Percentiles rank a stretch among this genome's conserved stretches.
phyloP scores from a whole-genome alignment of 2,329 filamentous ascomycete species.

The Fusarium tuaranense region DNA sequence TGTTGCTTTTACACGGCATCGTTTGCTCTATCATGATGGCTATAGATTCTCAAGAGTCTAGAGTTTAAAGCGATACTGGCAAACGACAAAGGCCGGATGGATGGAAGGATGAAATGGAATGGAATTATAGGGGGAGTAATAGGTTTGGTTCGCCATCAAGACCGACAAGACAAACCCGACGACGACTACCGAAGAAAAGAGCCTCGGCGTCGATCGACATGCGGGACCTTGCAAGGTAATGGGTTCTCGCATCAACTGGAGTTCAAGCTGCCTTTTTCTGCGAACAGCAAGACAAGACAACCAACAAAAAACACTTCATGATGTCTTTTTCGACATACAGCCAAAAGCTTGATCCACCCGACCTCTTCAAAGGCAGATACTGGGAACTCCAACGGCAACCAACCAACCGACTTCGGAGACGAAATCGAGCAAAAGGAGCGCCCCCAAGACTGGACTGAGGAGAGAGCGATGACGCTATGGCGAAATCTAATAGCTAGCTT shows the following conservation, averaged over 20 bases:
- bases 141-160: conserved; percentile 43
- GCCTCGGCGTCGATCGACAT: conserved; percentile 32
- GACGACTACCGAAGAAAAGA: conserved; percentile 33
- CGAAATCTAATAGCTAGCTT: conserved; percentile 53
- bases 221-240: conserved; percentile 33
- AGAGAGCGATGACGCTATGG: conserved; percentile 51
- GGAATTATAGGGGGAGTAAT: conserved; percentile 40
- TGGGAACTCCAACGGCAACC: conserved; percentile 39
- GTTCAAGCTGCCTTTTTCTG: conserved; percentile 44
- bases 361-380: conserved; percentile 46
- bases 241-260: conserved; percentile 43
- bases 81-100: conserved; percentile 19
- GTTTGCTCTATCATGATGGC: conserved; percentile 16
- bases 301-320: conserved; percentile 30
- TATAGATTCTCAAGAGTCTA: conserved; percentile 14
- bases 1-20: conserved; percentile 33
- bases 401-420: conserved; percentile 42
- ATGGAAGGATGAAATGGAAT: conserved; percentile 15
- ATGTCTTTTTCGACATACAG: conserved; percentile 41
- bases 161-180: conserved; percentile 38
- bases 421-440: conserved; percentile 38
- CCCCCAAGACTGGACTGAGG: conserved; percentile 43
- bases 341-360: conserved; percentile 47
- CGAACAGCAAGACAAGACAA: conserved; percentile 35
- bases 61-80: conserved; percentile 3